A percentile compares a stretch with the other conserved stretches of the same genome.
These are phyloP conservation scores for Coniochaeta sp. DNA, from an alignment of 2,329 filamentous ascomycete species.

Conservation along the genomic window DNA sequence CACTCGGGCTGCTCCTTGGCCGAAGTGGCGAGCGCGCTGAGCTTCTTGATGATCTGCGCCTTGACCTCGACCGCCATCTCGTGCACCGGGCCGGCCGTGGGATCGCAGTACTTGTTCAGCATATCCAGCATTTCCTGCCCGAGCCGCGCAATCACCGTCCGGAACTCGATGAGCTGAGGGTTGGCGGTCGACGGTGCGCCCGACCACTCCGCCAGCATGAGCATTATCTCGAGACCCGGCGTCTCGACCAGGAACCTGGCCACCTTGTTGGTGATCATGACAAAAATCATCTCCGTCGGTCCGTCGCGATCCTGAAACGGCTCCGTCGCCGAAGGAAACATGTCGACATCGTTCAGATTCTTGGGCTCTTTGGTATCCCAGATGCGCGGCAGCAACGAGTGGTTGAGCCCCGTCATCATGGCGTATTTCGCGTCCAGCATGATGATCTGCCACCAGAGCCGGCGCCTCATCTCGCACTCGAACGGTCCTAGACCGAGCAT, in stretches of 20 bases:
- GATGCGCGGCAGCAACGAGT: constrained; percentile 40
- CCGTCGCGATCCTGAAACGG: constrained; percentile 44
- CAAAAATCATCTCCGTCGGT: constrained; percentile 55
- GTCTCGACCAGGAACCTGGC: constrained; percentile 40
- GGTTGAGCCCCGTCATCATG: constrained; percentile 48
- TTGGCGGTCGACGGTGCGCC: constrained; percentile 14
- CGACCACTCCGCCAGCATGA: constrained; percentile 34
- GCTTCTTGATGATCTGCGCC: constrained; percentile 39
- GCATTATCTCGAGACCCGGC: constrained; percentile 40
- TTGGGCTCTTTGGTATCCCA: constrained; percentile 50
- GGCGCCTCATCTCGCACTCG: constrained; percentile 60
- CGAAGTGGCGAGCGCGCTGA: constrained; percentile 39
- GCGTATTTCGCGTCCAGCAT: constrained; percentile 51
- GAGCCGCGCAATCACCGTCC: constrained; percentile 31
- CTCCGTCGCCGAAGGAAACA: constrained; percentile 45
- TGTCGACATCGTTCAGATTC: constrained; percentile 53
- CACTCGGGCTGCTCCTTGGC: constrained; percentile 39
- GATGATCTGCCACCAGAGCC: constrained; percentile 60
- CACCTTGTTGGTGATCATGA: constrained; percentile 42
- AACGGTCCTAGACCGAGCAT: constrained; percentile 49
- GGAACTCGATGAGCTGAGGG: constrained; percentile 32
- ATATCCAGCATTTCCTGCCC: constrained; percentile 35
- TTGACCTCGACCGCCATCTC: constrained; percentile 40
- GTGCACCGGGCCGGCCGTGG: constrained; percentile 43
- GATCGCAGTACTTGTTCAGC: constrained; percentile 42